Percentiles rank a stretch among this genome's conserved stretches.
phyloP scores from a whole-genome alignment of 805 yeast genomes.

The Priceomyces melissophilus region DNA sequence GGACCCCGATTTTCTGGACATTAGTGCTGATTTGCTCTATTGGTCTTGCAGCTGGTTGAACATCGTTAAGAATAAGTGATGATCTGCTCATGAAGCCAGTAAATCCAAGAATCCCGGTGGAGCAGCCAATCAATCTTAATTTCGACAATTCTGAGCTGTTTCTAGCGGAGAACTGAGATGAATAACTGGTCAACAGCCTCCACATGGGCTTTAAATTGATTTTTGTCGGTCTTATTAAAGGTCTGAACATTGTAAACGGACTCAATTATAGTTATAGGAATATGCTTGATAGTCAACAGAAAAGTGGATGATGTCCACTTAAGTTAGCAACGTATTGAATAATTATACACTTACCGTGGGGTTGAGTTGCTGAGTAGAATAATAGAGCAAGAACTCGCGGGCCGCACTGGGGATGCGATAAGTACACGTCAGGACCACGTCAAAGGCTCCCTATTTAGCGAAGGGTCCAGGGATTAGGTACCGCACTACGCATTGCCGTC shows the following conservation, averaged over 20 bases:
- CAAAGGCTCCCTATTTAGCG: too few relatives aligned
- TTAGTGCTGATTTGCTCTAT: neutral
- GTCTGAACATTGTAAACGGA: slow-evolving; percentile 1
- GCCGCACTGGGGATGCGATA: too few relatives aligned
- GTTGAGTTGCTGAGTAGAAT: too few relatives aligned
- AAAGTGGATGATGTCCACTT: too few relatives aligned
- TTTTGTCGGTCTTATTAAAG: slow-evolving; percentile 1
- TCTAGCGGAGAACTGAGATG: slow-evolving; percentile 1
- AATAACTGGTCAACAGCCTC: neutral
- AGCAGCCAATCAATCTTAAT: slow-evolving; percentile 3
- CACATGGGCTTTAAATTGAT: neutral
- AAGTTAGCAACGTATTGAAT: too few relatives aligned
- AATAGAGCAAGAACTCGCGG: too few relatives aligned
- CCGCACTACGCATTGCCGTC: too few relatives aligned
- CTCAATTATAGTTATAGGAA: too few relatives aligned
- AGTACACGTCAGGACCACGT: too few relatives aligned
- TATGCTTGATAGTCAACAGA: too few relatives aligned
- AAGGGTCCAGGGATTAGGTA: too few relatives aligned
- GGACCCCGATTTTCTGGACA: neutral
- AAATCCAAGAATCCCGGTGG: slow-evolving; percentile 4
- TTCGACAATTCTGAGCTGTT: slow-evolving; percentile 1
- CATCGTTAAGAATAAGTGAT: slow-evolving; percentile 4
- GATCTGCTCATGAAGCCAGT: slow-evolving; percentile 1
- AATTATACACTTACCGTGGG: too few relatives aligned
- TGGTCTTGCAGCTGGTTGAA: neutral